These are phyloP conservation scores for Penicillium roqueforti DNA, from an alignment of 495 filamentous ascomycete species.

Conservation along the genomic window DNA sequence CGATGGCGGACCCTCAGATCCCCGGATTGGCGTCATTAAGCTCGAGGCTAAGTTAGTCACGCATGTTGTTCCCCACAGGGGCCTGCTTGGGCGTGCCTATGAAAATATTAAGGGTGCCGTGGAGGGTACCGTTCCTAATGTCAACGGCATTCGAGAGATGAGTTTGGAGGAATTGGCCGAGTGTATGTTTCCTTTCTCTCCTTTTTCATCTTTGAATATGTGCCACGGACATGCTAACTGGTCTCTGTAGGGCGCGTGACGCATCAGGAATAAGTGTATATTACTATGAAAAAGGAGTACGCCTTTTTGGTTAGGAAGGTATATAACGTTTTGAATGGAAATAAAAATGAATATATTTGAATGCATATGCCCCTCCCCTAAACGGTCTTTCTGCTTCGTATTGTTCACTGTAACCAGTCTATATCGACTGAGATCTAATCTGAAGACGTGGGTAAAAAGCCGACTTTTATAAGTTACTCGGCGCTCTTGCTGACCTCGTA, in stretches of 20 bases:
- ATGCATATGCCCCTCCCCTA: neutral
- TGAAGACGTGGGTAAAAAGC: too few species aligned
- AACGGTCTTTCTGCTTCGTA: neutral
- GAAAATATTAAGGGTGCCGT: slow-evolving; percentile 73
- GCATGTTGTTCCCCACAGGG: slow-evolving; percentile 40
- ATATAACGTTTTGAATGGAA: neutral
- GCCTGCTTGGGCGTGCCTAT: slow-evolving; percentile 52
- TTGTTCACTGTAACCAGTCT: neutral
- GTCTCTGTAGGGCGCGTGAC: slow-evolving; percentile 30
- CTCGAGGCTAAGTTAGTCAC: slow-evolving; percentile 44
- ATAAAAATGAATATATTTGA: too few species aligned
- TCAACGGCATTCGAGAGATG: slow-evolving; percentile 79
- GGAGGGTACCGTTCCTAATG: slow-evolving; percentile 64
- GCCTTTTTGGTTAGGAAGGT: too few species aligned
- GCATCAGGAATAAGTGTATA: slow-evolving; percentile 14
- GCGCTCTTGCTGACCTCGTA: too few species aligned
- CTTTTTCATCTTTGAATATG: neutral
- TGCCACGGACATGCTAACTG: neutral
- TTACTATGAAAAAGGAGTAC: too few species aligned
- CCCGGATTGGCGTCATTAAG: slow-evolving; percentile 60
- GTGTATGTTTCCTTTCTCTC: slow-evolving; percentile 26
- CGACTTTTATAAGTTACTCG: too few species aligned
- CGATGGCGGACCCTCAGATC: slow-evolving; percentile 76
- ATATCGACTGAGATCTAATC: too few species aligned
- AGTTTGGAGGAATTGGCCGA: slow-evolving; percentile 59